Conservation (phyloP, 2,329 filamentous ascomycete species). For the Camptophora hylomeconis region DNA sequence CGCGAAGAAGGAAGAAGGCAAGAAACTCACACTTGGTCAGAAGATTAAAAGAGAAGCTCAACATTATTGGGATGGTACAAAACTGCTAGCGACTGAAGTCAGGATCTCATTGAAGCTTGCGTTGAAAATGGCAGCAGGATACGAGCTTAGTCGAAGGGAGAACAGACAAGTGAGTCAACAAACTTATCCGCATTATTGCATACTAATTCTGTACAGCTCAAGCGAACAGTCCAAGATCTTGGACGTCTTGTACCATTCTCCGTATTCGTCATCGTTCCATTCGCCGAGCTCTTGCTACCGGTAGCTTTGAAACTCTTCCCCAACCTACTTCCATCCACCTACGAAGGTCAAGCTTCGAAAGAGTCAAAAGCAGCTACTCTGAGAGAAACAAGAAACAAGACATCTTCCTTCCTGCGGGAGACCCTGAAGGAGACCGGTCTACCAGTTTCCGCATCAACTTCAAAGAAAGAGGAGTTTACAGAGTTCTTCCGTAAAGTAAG, state of each 20-base stretch:
- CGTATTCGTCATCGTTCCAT: constrained; percentile 91
- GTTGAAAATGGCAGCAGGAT: constrained; percentile 94
- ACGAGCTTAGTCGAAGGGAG: constrained; percentile 89
- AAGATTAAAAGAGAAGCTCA: constrained; percentile 87
- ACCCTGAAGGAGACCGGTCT: constrained; percentile 89
- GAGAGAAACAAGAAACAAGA: constrained; percentile 79
- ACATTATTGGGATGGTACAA: constrained; percentile 98
- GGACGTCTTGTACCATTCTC: constrained; percentile 89
- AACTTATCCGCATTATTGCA: no score
- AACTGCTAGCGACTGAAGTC: constrained; percentile 82
- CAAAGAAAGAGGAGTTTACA: constrained; percentile 84
- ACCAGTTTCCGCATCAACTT: constrained; percentile 68
- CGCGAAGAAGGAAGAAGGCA: constrained; percentile 56
- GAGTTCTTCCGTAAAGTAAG: constrained; percentile 96
- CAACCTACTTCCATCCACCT: constrained; percentile 93
- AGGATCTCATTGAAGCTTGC: constrained; percentile 84
- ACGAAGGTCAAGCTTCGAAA: constrained; percentile 80
- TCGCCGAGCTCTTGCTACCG: constrained; percentile 74
- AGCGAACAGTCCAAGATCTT: constrained; percentile 86
- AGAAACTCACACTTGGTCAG: constrained; percentile 79
- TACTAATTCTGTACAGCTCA: constrained; percentile 41
- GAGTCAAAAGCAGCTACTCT: constrained; percentile 75
- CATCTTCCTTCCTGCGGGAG: constrained; percentile 76
- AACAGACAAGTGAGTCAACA: constrained; percentile 59
- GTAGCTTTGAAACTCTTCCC: constrained; percentile 90